Conservation (phyloP, 2,329 filamentous ascomycete genomes). For the Ophiocordyceps robertsii region DNA sequence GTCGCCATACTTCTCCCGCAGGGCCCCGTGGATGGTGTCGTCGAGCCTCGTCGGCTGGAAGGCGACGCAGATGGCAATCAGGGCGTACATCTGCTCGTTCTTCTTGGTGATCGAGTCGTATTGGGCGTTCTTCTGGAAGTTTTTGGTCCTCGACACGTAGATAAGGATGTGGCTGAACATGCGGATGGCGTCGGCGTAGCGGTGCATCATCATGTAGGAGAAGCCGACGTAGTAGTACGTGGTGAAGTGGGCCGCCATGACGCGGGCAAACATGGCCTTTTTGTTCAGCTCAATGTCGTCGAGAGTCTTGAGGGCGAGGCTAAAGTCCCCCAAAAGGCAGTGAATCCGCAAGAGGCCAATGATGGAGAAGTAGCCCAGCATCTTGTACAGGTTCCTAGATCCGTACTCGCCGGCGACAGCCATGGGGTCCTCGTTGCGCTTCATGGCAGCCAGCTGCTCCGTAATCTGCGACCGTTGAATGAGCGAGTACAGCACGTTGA, state of each 20-base stretch:
- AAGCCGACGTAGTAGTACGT: constrained; percentile 99
- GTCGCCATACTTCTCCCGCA: constrained; percentile 98
- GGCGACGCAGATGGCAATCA: constrained; percentile 96
- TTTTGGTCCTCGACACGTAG: constrained; percentile 98
- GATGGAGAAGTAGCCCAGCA: constrained; percentile 99
- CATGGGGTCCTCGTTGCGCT: constrained; percentile 80
- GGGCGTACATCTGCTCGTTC: constrained; percentile 99
- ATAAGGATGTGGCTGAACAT: constrained; percentile 99
- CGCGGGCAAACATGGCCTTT: constrained; percentile 98
- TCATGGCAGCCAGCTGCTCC: constrained; percentile 90
- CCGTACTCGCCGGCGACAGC: constrained; percentile 91
- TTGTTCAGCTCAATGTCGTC: constrained; percentile 99
- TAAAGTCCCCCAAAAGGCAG: constrained; percentile 94
- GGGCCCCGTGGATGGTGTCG: constrained; percentile 95
- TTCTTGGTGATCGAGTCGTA: constrained; percentile 99
- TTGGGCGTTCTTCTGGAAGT: constrained; percentile 98
- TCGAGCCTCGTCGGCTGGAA: constrained; percentile 95
- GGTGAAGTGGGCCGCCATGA: constrained; percentile 99
- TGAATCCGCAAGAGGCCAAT: constrained; percentile 93
- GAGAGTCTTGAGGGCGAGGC: constrained; percentile 93
- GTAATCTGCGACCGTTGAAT: constrained; percentile 98
- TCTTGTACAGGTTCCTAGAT: constrained; percentile 85
- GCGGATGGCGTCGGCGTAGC: constrained; percentile 97
- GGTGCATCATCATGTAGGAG: constrained; percentile 99
- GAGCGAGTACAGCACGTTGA: constrained; percentile 97